Evolutionary conservation across 768 basidiomycete species (phyloP), one percentile per base, ranked within the genome.

Genomic region (Dioszegia hungarica): DNA sequence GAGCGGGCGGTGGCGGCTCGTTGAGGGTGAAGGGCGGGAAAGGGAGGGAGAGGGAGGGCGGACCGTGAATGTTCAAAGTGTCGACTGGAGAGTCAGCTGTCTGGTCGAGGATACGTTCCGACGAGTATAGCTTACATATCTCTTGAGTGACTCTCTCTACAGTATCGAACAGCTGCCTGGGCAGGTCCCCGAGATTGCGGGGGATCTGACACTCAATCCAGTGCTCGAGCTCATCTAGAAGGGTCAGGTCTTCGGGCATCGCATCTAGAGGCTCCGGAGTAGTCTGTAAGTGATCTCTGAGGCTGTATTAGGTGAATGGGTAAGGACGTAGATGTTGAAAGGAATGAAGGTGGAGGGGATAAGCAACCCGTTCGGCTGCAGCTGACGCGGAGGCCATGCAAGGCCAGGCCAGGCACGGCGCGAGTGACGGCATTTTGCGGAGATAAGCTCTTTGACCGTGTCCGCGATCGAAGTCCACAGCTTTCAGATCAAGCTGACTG

Each of bases 191-290:
- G 38, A 75, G 52, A 54, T 75, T 73, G 19, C 48, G 31, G 2
- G 74, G 72, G 20, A 75, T 64, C 55, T 70, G 70, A 4, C 49
- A 48, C 36, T 69, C 68, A n/a, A 72, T 51, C 70, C 70, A 72
- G 40, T 72, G 65, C 50, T 72, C 67, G 37, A 72, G 60, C 43
- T 72, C 68, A 56, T 69, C 67, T 25, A 72, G 60, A 43, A 72
- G 57, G 10, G 61, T 53, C 22, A 57, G 48, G 22, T 71, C 69
- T 55, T 59, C 61, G 17, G 62, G 61, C 69, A 71, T 71, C 14
- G 19, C 20, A 20, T 14, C 20, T n/a, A 19, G 38, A 52, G 33
- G 11, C 17, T 38, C 24, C 9, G 49, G n/a, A n/a, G n/a, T n/a
- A 48, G 9, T 48, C 5, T 27, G 10, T 28, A 25, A 29, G 27